Percentiles rank a stretch among this genome's conserved stretches.
These are phyloP conservation scores for Zizania palustris DNA, from an alignment of 202 grass and related monocot species.

Conservation along the genomic window DNA sequence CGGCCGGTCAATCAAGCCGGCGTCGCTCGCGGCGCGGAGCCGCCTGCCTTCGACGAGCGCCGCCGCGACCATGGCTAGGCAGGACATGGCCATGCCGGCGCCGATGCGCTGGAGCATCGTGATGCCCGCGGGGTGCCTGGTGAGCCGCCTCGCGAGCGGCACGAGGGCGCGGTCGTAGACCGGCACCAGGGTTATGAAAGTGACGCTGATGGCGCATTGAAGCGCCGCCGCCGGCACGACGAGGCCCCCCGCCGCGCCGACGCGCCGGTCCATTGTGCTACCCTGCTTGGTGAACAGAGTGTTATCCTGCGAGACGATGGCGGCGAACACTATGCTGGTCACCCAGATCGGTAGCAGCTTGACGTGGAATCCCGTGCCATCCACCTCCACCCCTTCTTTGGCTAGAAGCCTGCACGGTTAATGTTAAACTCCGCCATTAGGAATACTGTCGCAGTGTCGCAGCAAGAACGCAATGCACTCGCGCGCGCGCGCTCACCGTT, in stretches of 20 bases:
- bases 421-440: neutral
- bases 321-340: conserved; percentile 34
- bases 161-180: conserved; percentile 58
- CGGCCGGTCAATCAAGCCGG: conserved; percentile 50
- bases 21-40: conserved; percentile 51
- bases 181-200: conserved; percentile 45
- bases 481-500: neutral
- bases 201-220: neutral
- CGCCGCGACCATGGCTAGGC: conserved; percentile 46
- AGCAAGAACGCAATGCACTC: neutral
- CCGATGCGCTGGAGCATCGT: conserved; percentile 57
- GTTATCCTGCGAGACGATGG: conserved; percentile 12
- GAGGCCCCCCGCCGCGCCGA: conserved; percentile 24
- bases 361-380: neutral
- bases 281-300: conserved; percentile 48
- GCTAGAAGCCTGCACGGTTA: neutral
- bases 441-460: no score
- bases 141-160: conserved; percentile 41
- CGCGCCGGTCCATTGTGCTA: conserved; percentile 39
- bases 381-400: neutral
- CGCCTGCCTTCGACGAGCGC: conserved; percentile 52
- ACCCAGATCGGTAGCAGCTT: conserved; percentile 52
- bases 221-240: conserved; percentile 47
- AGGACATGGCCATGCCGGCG: conserved; percentile 40
- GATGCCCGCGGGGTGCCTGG: conserved; percentile 41